A percentile compares a stretch with the other conserved stretches of the same genome.
phyloP scores from a whole-genome alignment of 768 basidiomycete species.

The Tulasnella sp. region DNA sequence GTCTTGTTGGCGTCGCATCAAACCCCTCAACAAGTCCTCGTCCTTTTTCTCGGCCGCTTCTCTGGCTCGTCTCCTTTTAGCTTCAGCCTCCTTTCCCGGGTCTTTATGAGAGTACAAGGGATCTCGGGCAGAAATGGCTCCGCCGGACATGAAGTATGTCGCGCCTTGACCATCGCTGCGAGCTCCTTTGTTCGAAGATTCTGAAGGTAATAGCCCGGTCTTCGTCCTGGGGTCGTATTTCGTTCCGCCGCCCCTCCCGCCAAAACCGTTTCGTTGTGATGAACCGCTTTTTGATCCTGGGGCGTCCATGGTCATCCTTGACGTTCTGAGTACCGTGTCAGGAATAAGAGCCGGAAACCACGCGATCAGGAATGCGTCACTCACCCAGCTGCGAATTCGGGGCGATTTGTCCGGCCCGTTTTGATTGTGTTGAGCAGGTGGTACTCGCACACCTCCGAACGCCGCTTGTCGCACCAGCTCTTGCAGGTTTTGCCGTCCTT shows the following conservation, averaged over 20 bases:
- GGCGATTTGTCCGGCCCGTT: slow-evolving; percentile 58
- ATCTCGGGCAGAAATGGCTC: slow-evolving; percentile 44
- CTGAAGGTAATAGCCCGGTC: slow-evolving; percentile 62
- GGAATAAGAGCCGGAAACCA: no score
- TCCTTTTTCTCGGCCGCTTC: slow-evolving; percentile 21
- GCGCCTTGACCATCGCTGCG: slow-evolving; percentile 34
- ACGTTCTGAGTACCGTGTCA: slow-evolving; percentile 45
- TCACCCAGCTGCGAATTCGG: slow-evolving; percentile 82
- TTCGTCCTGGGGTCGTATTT: slow-evolving; percentile 60
- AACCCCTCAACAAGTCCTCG: slow-evolving; percentile 10
- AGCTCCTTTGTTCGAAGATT: slow-evolving; percentile 28
- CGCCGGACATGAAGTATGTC: slow-evolving; percentile 74
- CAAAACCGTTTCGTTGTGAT: neutral
- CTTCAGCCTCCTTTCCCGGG: slow-evolving; percentile 17
- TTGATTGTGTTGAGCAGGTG: slow-evolving; percentile 80
- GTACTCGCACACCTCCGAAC: slow-evolving; percentile 80
- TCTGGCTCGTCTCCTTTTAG: slow-evolving; percentile 26
- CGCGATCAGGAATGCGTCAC: slow-evolving; percentile 26
- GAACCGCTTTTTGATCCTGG: neutral
- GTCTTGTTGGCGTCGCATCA: slow-evolving; percentile 26
- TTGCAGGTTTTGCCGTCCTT: slow-evolving; percentile 75
- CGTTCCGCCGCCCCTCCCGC: neutral
- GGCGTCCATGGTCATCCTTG: slow-evolving; percentile 51
- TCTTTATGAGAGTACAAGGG: slow-evolving; percentile 19
- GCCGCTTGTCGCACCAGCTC: slow-evolving; percentile 85